These are phyloP conservation scores for Artemisia annua DNA, from an alignment of 129 eudicot species.

Conservation along the genomic window DNA sequence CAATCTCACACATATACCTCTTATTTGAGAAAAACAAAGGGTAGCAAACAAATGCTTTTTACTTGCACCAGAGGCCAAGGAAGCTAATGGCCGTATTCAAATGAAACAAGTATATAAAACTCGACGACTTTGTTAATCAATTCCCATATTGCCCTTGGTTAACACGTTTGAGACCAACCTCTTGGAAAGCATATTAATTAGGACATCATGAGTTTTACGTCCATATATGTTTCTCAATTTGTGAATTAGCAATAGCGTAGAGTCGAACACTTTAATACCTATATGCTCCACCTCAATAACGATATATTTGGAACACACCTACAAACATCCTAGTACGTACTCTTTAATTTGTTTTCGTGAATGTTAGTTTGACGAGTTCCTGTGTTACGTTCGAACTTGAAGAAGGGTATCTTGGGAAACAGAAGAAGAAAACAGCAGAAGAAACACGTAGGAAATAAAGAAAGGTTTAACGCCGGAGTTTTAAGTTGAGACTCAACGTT, in stretches of 20 bases:
- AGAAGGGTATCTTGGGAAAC: constrained; percentile 13
- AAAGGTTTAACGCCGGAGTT: constrained; percentile 31
- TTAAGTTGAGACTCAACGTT: constrained; percentile 43
- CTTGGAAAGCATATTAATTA: too few relatives aligned
- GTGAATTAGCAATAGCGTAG: too few relatives aligned
- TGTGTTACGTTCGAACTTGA: not conserved
- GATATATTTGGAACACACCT: not conserved
- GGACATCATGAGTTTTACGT: too few relatives aligned
- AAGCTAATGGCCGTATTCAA: constrained; percentile 44
- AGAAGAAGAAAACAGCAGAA: constrained; percentile 33
- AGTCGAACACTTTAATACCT: too few relatives aligned
- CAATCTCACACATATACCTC: constrained; percentile 24
- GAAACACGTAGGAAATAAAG: constrained; percentile 28
- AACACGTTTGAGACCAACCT: too few relatives aligned
- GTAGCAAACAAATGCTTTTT: constrained; percentile 35
- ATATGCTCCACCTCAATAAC: too few relatives aligned
- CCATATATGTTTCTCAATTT: too few relatives aligned
- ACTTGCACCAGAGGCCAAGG: constrained; percentile 34
- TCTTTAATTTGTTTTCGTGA: not conserved
- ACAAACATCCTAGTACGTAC: not conserved
- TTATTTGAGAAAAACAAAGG: not conserved
- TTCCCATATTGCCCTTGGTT: not conserved
- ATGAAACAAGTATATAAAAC: constrained; percentile 24
- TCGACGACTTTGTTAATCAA: not conserved
- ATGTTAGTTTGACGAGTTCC: constrained; percentile 16